Percentiles rank a stretch among this genome's conserved stretches.
Conservation (phyloP, 148 eudicot species). For the Chenopodium suecicum region DNA sequence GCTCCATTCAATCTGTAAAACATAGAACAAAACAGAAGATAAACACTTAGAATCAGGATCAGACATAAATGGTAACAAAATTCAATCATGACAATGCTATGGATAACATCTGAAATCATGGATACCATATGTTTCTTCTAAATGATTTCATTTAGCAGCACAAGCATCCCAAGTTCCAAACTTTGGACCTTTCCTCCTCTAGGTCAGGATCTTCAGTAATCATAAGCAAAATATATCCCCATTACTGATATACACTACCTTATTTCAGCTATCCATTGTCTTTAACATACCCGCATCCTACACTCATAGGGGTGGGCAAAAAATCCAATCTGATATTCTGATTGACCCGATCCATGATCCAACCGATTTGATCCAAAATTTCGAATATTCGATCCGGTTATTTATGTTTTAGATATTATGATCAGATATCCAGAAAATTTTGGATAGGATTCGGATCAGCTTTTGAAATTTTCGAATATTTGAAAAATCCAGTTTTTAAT, state of each 20-base stretch:
- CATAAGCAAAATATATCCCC: neutral
- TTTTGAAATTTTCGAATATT: too few relatives aligned
- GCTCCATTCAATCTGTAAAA: constrained; percentile 84
- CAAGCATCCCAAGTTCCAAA: neutral
- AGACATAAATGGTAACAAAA: constrained; percentile 2
- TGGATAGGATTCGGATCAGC: too few relatives aligned
- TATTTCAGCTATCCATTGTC: neutral
- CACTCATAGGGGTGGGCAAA: neutral
- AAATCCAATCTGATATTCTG: too few relatives aligned
- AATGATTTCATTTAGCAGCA: neutral
- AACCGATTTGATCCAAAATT: too few relatives aligned
- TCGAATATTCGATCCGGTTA: too few relatives aligned
- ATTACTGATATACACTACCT: neutral
- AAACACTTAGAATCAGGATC: neutral
- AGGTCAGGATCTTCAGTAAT: neutral
- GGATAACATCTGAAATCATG: neutral
- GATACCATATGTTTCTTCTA: neutral
- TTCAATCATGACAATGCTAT: neutral
- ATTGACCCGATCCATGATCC: too few relatives aligned
- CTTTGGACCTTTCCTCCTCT: neutral
- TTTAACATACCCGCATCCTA: neutral
- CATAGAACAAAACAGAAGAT: neutral
- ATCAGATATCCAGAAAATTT: too few relatives aligned
- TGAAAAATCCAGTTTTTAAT: too few relatives aligned
- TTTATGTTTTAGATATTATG: too few relatives aligned